Conservation (phyloP, 2,329 filamentous ascomycete species). For the Fusarium camptoceras region DNA sequence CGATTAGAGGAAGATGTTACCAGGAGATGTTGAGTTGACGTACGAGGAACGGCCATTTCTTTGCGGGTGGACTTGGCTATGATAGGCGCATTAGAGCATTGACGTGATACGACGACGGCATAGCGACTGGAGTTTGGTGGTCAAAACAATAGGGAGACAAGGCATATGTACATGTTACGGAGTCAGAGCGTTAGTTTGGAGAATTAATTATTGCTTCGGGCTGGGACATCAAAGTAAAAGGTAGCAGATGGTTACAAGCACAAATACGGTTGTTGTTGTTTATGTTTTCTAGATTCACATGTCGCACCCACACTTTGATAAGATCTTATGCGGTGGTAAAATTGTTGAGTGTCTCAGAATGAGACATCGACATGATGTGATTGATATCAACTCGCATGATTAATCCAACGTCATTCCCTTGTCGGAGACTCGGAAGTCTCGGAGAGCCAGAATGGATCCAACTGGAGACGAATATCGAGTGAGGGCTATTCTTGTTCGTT, state of each 20-base stretch:
- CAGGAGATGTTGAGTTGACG: conserved; percentile 45
- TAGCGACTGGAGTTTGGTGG: conserved; percentile 15
- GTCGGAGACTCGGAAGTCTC: conserved; percentile 2
- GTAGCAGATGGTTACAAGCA: conserved; percentile 5
- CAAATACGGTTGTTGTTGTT: conserved; percentile 5
- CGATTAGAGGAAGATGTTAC: conserved; percentile 60
- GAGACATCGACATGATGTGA: conserved; percentile 25
- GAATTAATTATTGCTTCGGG: background rate
- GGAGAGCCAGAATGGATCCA: background rate
- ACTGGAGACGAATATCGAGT: background rate
- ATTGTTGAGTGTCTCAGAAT: conserved; percentile 17
- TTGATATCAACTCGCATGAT: background rate
- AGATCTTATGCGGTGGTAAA: background rate
- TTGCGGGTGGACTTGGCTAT: background rate
- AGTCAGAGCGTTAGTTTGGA: conserved; percentile 2
- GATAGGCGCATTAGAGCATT: conserved; percentile 13
- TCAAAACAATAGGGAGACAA: conserved; percentile 17
- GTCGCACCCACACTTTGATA: background rate
- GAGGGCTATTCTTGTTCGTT: background rate
- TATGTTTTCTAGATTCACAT: conserved; percentile 4
- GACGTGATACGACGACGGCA: conserved; percentile 11
- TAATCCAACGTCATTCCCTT: background rate
- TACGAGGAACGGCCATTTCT: conserved; percentile 1
- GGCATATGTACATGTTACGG: conserved; percentile 4
- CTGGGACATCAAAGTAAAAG: background rate